phyloP scores from a whole-genome alignment of 306 rosid genomes.

The peach (Prunus persica) region Prunus_persica_NCBIv2 NC_034009.1:31430501-31431000 shows the following conservation, averaged over 20 bases:
- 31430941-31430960: not conserved
- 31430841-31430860: constrained; percentile 4
- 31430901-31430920: not conserved
- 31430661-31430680: too few relatives aligned
- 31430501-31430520: constrained; percentile 6
- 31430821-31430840: constrained; percentile 3
- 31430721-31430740: not conserved
- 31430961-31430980: not conserved
- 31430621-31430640: not conserved
- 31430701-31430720: not conserved
- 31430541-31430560: not conserved
- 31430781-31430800: constrained; percentile 1
- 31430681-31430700: not conserved
- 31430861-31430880: not conserved
- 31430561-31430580: not conserved
- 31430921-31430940: not conserved
- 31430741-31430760: too few relatives aligned
- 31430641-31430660: not conserved
- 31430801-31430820: not conserved
- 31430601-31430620: not conserved
- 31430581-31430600: not conserved
- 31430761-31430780: not conserved
- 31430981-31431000: not conserved
- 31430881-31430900: too few relatives aligned
- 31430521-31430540: not conserved